Conservation (phyloP, 108 stramenopile genomes). For the Fistulifera solaris region DNA sequence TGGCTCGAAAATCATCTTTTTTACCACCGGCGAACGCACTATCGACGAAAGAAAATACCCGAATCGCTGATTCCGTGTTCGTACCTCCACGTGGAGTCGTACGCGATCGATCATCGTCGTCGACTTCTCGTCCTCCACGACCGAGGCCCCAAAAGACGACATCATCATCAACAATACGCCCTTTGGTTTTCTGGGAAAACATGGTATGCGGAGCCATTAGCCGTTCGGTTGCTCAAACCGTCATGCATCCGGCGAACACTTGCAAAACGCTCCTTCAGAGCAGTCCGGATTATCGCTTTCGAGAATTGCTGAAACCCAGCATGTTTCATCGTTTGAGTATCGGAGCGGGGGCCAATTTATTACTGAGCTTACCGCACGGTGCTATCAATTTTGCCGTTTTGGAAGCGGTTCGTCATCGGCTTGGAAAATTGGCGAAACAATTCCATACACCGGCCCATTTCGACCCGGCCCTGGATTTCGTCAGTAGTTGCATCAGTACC, state of each 20-base stretch:
- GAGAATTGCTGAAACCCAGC: conserved; percentile 36
- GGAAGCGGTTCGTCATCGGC: conserved; percentile 65
- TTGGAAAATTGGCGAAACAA: conserved; percentile 38
- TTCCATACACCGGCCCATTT: conserved; percentile 10
- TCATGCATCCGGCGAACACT: conserved; percentile 86
- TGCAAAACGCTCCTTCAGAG: conserved; percentile 94
- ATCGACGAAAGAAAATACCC: no score
- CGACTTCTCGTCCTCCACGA: no score
- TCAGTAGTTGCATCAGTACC: conserved; percentile 84
- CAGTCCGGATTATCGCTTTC: neutral
- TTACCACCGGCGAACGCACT: no score
- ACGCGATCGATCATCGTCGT: no score
- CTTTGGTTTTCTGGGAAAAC: conserved; percentile 66
- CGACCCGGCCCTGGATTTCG: conserved; percentile 80
- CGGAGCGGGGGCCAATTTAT: conserved; percentile 92
- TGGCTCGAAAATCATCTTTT: no score
- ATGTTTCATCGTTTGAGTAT: conserved; percentile 60
- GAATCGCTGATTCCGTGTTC: no score
- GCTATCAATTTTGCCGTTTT: conserved; percentile 95
- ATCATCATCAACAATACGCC: conserved; percentile 5
- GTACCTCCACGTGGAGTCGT: no score
- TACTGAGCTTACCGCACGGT: conserved; percentile 91
- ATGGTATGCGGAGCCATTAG: conserved; percentile 86
- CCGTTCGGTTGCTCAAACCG: conserved; percentile 82
- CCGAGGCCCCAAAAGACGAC: no score